Evolutionary conservation across 192 early-diverging fungal species (phyloP).

Genomic region (Backusella australiensis): DNA sequence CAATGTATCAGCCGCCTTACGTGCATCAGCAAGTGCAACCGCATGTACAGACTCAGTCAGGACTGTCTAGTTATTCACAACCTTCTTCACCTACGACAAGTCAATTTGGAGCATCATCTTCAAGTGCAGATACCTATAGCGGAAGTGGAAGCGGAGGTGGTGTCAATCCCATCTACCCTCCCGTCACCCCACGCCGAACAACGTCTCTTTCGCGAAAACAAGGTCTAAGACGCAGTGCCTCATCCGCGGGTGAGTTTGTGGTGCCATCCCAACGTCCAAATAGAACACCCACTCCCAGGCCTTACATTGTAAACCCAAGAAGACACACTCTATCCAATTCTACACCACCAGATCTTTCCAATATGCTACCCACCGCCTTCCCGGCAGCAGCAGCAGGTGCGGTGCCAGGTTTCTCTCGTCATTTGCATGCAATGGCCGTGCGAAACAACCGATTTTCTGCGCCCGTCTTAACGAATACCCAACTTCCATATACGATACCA

Average conservation of each 20-base stretch:
- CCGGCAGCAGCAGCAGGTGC: neutral
- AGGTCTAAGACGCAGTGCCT: conserved; percentile 4
- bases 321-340: conserved; percentile 11
- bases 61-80: conserved; percentile 12
- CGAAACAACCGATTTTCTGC: conserved; percentile 13
- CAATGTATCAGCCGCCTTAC: neutral
- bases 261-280: neutral
- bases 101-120: neutral
- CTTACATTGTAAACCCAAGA: conserved; percentile 1
- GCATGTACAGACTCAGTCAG: neutral
- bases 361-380: neutral
- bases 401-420: neutral
- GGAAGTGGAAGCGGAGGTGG: neutral
- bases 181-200: conserved; percentile 1
- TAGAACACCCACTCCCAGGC: neutral
- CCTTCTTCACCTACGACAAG: conserved; percentile 19
- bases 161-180: neutral
- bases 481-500: conserved; percentile 11
- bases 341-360: conserved; percentile 13
- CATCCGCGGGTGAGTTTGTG: neutral
- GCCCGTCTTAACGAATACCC: conserved; percentile 1
- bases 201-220: conserved; percentile 1
- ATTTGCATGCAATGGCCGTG: conserved; percentile 18
- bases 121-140: neutral
- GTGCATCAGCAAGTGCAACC: neutral